Evolutionary conservation across 805 yeast species (phyloP).

Genomic region (Schwanniomyces yamadae): DNA sequence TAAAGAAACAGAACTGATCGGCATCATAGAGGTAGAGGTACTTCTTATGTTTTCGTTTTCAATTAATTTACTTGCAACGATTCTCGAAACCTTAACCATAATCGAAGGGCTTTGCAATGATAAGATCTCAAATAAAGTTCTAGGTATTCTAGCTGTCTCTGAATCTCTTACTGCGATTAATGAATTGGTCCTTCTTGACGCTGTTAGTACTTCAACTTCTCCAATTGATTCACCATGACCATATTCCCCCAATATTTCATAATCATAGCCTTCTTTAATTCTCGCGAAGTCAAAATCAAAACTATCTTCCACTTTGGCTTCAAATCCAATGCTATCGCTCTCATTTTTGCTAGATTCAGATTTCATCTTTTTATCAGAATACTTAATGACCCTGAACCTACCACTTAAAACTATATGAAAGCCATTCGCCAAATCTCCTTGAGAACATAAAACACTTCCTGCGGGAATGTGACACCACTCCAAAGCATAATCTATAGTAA

Average conservation of each 20-base stretch:
- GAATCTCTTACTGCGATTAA: conserved; percentile 89
- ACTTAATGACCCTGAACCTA: conserved; percentile 64
- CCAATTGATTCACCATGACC: conserved; percentile 96
- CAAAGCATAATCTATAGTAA: conserved; percentile 82
- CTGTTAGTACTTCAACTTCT: conserved; percentile 90
- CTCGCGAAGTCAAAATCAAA: conserved; percentile 5
- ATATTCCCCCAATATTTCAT: conserved; percentile 62
- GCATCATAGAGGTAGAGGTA: conserved; percentile 15
- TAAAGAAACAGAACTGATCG: conserved; percentile 29
- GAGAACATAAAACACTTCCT: conserved; percentile 74
- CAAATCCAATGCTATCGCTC: conserved; percentile 7
- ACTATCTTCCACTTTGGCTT: conserved; percentile 22
- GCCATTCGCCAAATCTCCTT: conserved; percentile 87
- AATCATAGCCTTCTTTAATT: conserved; percentile 7
- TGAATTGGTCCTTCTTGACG: conserved; percentile 64
- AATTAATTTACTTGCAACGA: conserved; percentile 65
- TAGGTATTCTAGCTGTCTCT: conserved; percentile 89
- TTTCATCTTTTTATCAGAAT: conserved; percentile 19
- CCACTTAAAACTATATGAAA: conserved; percentile 89
- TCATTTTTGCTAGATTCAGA: conserved; percentile 11
- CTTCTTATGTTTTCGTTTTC: conserved; percentile 11
- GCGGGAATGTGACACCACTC: conserved; percentile 95
- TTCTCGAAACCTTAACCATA: conserved; percentile 83
- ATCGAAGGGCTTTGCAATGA: conserved; percentile 85
- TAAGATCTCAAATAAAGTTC: conserved; percentile 81